Base-by-base conservation (phyloP, 106 monocot genomes). In the Acorus gramineus region DNA sequence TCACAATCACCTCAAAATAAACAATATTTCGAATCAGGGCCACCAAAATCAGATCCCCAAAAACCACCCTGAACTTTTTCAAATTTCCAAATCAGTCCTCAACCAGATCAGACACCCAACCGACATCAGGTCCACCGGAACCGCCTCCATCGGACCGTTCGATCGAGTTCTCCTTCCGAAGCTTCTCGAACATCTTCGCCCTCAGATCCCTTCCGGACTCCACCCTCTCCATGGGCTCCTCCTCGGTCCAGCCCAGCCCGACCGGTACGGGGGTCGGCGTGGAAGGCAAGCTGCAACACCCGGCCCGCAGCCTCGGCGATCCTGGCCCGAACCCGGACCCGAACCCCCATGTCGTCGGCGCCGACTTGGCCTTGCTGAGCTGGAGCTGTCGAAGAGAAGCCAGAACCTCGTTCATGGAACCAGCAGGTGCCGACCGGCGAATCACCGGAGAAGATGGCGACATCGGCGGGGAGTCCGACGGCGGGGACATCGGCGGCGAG, bases 121-220 rank as follows among this genome's bases (percentile, higher is more conserved):
- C 91, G 0, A 92, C 91, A 53, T 86, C 83, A 10, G 86, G 87
- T 11, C 4, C 66, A 8, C 66, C 52, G 8, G 59, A 55, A 0
- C 62, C 67, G 6, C 28, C 61, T 0, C 11, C 7, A 4, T 60
- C 78, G 12, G 63, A 3, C 12, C 42, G 62, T 7, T 68, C 77
- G 48, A 88, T 8, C 7, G 62, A 70, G 57, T 65, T 72, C 55
- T 94, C 89, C 80, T 74, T 77, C 68, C 93, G 82, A 0, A 93
- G 62, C 70, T 76, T 76, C 68, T 86, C 81, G 11, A 79, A 83
- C 74, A 89, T 75, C 81, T 89, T 93, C 5, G 69, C 84, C 54
- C 93, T 76, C 66, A 89, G 66, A 4, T 84, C 89, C 57, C 93
- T 76, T 12, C 93, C 93, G 0, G 85, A 83, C 72, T 93, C 93